phyloP scores from a whole-genome alignment of 306 rosid species.

The Nissolia schottii region DNA sequence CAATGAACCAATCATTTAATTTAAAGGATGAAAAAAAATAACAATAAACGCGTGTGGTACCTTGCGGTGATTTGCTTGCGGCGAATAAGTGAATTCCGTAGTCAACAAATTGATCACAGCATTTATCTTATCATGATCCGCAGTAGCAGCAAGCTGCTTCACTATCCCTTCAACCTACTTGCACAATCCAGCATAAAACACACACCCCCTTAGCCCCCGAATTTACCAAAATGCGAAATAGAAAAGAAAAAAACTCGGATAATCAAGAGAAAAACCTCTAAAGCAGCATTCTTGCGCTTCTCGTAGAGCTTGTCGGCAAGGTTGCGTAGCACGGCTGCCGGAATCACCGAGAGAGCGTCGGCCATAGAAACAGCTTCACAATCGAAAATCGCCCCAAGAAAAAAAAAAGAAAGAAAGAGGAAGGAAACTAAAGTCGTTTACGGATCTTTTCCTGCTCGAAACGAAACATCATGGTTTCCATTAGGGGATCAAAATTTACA shows the following conservation, averaged over 20 bases:
- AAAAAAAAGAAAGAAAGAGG: neutral
- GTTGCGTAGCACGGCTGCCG: slow-evolving; percentile 80
- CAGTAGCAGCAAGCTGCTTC: slow-evolving; percentile 68
- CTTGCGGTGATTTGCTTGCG: slow-evolving; percentile 93
- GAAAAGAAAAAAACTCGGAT: too few species aligned
- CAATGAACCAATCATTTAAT: neutral
- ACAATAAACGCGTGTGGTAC: slow-evolving; percentile 39
- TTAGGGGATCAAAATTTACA: neutral
- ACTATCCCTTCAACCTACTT: slow-evolving; percentile 98
- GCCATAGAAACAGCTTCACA: slow-evolving; percentile 49
- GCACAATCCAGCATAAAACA: slow-evolving; percentile 23
- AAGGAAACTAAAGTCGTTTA: slow-evolving; percentile 15
- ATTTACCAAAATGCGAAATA: slow-evolving; percentile 19
- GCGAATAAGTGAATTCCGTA: slow-evolving; percentile 64
- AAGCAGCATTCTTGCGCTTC: slow-evolving; percentile 98
- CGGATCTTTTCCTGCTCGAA: slow-evolving; percentile 31
- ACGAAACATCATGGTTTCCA: neutral
- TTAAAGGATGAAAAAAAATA: too few species aligned
- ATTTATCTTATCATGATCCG: slow-evolving; percentile 79
- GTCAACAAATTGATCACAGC: slow-evolving; percentile 78
- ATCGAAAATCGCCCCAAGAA: neutral
- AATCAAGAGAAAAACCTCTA: slow-evolving; percentile 70
- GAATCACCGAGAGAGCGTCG: slow-evolving; percentile 61
- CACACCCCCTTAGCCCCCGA: slow-evolving; percentile 37
- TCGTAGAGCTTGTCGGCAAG: slow-evolving; percentile 95